Evolutionary conservation across 2,329 filamentous ascomycete species (phyloP).

Genomic region (Colletotrichum somersetense): DNA sequence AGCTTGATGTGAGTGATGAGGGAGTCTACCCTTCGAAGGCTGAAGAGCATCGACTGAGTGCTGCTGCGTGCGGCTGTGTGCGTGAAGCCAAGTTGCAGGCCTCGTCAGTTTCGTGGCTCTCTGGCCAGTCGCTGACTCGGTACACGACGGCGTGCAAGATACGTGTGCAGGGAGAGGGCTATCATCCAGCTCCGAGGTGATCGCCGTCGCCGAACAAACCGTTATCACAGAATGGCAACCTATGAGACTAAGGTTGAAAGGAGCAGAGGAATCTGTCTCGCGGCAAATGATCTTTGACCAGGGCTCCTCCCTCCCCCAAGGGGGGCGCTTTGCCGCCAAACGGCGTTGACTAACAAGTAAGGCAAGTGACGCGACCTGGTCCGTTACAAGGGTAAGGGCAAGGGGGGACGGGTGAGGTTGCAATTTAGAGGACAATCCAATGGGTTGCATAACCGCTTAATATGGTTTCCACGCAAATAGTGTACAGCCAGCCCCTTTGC

Average conservation of each 20-base stretch:
- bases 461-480: neutral
- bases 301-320: neutral
- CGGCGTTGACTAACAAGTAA: slow-evolving; percentile 27
- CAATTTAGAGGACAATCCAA: neutral
- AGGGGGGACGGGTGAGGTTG: neutral
- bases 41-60: neutral
- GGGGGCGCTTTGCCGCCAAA: neutral
- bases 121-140: neutral
- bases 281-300: slow-evolving; percentile 28
- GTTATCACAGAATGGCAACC: neutral
- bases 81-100: neutral
- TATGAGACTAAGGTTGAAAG: neutral
- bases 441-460: slow-evolving; percentile 3
- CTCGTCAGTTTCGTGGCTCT: neutral
- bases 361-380: slow-evolving; percentile 21
- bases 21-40: neutral
- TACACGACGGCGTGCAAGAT: neutral
- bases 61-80: neutral
- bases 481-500: neutral
- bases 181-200: neutral
- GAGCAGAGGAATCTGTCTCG: neutral
- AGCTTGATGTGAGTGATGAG: neutral
- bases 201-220: neutral
- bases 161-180: neutral
- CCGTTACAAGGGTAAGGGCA: slow-evolving; percentile 16